Percentiles rank a stretch among this genome's conserved stretches.
These are phyloP conservation scores for Trichomonas tenax DNA, from an alignment of 208 protist genomes.

Conservation along the genomic window DNA sequence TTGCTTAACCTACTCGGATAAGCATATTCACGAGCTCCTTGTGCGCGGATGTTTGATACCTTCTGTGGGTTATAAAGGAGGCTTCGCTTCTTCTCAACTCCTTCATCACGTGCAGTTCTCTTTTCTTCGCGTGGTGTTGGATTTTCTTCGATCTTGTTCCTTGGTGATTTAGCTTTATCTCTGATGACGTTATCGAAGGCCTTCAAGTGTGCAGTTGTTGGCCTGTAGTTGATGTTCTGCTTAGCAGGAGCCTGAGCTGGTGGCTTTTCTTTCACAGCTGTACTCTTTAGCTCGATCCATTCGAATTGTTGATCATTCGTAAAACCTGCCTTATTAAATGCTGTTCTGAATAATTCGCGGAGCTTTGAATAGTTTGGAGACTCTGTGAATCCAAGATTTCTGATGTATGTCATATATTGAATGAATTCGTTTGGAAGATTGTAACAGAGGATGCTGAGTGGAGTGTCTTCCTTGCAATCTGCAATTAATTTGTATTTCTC, in stretches of 20 bases:
- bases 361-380: conserved; percentile 95
- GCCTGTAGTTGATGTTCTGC: neutral
- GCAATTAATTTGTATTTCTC: conserved; percentile 7
- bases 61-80: neutral
- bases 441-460: conserved; percentile 76
- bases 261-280: too few species aligned
- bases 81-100: neutral
- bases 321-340: conserved; percentile 85
- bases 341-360: conserved; percentile 59
- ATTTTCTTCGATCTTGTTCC: neutral
- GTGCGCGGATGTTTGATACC: neutral
- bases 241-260: neutral
- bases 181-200: neutral
- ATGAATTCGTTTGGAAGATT: conserved; percentile 66
- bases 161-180: neutral
- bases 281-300: conserved; percentile 55
- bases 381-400: conserved; percentile 85
- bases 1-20: neutral
- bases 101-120: neutral
- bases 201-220: neutral
- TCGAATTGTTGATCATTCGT: conserved; percentile 92
- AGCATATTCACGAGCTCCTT: neutral
- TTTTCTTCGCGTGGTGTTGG: neutral
- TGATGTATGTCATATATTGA: conserved; percentile 84
- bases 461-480: conserved; percentile 52